Base-by-base conservation (phyloP, 805 yeast genomes). In the Millerozyma miso region DNA sequence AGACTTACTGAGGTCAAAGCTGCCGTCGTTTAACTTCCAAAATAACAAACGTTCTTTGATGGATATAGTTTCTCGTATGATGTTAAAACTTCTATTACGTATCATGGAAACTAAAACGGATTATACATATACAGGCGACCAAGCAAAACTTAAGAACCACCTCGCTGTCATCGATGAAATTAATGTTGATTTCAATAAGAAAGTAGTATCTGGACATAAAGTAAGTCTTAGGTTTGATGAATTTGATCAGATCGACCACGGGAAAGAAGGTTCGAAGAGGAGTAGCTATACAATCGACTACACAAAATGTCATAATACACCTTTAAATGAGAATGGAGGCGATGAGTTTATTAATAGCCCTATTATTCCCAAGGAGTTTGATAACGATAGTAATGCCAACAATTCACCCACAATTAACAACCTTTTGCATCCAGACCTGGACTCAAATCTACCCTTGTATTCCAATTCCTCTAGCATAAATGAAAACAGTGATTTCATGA, bases 81-180 rank as follows among this genome's bases (percentile, higher is more conserved):
- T 59, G 43, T 48, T 62, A 43, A 44, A 51, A 31, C 48, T 59
- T 10, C 49, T 54, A 3, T 46, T 60, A 19, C 44, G 52, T 20
- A 51, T 60, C 3, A 52, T 60, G 33, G 63, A 60, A 35, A 41
- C 50, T 16, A 46, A 52, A 10, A 47, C 56, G 2, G 40, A 43
- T 33, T 38, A 46, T 18, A 35, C 36, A 5, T 56, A 59, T 34
- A 40, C 54, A 8, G 53, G 45, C 10, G 39, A 42, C 4, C 53
- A 52, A 32, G 53, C 53, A 23, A 43, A 35, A 13, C 46, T 62
- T 12, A 35, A 40, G 20, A 45, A 47, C 3, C 54, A 56, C 31
- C 48, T 63, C 20, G 47, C 40, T 13, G 19, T 42, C 17, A 41
- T 49, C 3, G 54, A 52, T 33, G 39, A 20, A 8, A 41, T 47